phyloP scores from a whole-genome alignment of 768 basidiomycete species.

The Udeniomyces megalosporus region DNA sequence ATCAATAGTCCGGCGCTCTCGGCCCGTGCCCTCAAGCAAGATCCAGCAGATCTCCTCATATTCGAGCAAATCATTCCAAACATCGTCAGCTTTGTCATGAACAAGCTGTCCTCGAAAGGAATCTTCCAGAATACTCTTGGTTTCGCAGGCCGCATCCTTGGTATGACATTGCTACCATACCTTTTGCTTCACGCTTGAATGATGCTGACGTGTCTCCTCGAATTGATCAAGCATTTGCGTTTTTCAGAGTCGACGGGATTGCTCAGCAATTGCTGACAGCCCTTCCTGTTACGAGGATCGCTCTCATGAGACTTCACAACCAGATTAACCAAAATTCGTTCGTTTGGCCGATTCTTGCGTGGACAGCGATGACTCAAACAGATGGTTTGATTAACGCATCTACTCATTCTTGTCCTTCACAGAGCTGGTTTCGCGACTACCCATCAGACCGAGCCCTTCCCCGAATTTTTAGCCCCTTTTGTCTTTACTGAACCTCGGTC shows the following conservation, averaged over 20 bases:
- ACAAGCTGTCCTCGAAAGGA: conserved; percentile 34
- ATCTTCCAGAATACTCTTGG: conserved; percentile 35
- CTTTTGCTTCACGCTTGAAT: neutral
- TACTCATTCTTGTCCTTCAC: neutral
- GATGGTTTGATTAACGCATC: no score
- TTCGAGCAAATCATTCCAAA: conserved; percentile 28
- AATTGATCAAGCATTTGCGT: conserved; percentile 30
- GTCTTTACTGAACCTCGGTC: neutral
- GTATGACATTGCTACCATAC: conserved; percentile 18
- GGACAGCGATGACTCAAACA: no score
- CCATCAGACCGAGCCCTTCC: conserved; percentile 11
- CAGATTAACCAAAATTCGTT: neutral
- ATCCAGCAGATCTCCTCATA: conserved; percentile 19
- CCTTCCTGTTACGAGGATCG: conserved; percentile 29
- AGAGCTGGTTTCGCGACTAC: neutral
- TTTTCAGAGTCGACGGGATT: conserved; percentile 34
- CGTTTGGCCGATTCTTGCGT: neutral
- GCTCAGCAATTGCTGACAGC: conserved; percentile 33
- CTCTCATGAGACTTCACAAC: conserved; percentile 24
- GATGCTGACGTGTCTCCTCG: neutral
- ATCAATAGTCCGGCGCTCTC: conserved; percentile 28
- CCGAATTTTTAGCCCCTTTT: neutral
- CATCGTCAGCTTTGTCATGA: conserved; percentile 32
- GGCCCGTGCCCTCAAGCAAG: conserved; percentile 22
- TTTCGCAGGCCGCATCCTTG: conserved; percentile 32